phyloP scores from a whole-genome alignment of 352 stramenopile genomes.

The Phytophthora pistaciae region DNA sequence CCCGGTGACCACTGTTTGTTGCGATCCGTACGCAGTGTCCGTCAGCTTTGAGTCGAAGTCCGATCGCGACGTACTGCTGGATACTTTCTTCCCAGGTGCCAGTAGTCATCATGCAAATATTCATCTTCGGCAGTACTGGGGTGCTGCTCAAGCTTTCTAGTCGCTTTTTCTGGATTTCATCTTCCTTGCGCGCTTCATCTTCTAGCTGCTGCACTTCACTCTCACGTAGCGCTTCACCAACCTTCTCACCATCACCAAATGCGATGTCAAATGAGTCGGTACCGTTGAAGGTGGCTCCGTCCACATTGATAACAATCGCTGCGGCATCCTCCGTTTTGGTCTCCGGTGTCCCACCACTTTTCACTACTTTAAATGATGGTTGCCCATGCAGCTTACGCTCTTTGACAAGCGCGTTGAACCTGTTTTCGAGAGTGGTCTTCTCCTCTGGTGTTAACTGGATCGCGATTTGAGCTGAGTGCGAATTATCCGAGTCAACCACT shows the following conservation, averaged over 20 bases:
- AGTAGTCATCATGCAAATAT: slow-evolving; percentile 75
- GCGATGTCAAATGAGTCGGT: slow-evolving; percentile 43
- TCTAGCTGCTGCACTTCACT: slow-evolving; percentile 36
- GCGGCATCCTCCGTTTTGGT: slow-evolving; percentile 5
- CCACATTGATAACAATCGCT: slow-evolving; percentile 27
- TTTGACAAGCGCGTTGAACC: slow-evolving; percentile 52
- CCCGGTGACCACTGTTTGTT: slow-evolving; percentile 79
- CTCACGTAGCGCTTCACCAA: slow-evolving; percentile 35
- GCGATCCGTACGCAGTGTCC: slow-evolving; percentile 93
- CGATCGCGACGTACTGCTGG: slow-evolving; percentile 81
- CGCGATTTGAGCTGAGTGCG: slow-evolving; percentile 42
- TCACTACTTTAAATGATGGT: slow-evolving; percentile 29
- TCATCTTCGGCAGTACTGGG: slow-evolving; percentile 59
- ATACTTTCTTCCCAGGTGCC: slow-evolving; percentile 79
- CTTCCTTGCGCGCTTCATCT: slow-evolving; percentile 25
- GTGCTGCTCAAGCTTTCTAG: slow-evolving; percentile 30
- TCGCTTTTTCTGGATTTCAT: slow-evolving; percentile 34
- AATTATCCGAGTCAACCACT: slow-evolving; percentile 37
- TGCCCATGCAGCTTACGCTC: slow-evolving; percentile 37
- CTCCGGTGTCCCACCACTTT: slow-evolving; percentile 2
- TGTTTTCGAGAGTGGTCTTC: slow-evolving; percentile 43
- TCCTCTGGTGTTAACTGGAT: slow-evolving; percentile 53
- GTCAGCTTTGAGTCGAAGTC: slow-evolving; percentile 69
- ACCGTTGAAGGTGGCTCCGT: slow-evolving; percentile 39
- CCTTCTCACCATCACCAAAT: slow-evolving; percentile 37